Evolutionary conservation across 192 early-diverging fungal species (phyloP).

Genomic region (Coemansia sp.): DNA sequence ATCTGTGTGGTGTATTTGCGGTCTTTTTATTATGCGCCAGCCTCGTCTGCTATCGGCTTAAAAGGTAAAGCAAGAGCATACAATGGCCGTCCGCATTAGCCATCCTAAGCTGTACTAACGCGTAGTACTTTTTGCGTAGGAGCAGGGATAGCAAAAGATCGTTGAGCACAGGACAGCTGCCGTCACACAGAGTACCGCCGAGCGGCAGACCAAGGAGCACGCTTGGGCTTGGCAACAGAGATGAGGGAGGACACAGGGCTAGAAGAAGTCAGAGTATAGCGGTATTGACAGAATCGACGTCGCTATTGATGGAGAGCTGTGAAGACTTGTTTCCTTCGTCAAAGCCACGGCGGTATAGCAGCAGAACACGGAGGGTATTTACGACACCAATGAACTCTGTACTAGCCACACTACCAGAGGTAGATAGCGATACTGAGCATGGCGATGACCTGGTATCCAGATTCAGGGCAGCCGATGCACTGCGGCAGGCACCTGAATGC

Average conservation of each 20-base stretch:
- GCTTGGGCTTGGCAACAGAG: neutral
- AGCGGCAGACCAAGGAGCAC: neutral
- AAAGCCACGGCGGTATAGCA: neutral
- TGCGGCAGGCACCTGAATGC: no score
- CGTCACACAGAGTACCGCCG: neutral
- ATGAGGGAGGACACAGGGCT: neutral
- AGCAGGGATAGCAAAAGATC: neutral
- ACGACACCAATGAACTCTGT: slow-evolving; percentile 2
- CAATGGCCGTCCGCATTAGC: neutral
- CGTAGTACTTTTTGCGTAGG: neutral
- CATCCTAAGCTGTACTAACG: neutral
- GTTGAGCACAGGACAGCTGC: neutral
- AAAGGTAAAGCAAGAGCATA: neutral
- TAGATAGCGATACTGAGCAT: slow-evolving; percentile 4
- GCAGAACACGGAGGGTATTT: slow-evolving; percentile 4
- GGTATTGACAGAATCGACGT: slow-evolving; percentile 31
- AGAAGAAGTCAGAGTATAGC: slow-evolving; percentile 43
- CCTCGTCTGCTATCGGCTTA: neutral
- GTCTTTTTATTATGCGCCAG: neutral
- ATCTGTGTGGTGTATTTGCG: neutral
- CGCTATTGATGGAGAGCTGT: slow-evolving; percentile 43
- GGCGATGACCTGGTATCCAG: neutral
- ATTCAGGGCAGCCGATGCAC: neutral
- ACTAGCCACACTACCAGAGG: neutral
- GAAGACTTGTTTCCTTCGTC: slow-evolving; percentile 30